Conservation (phyloP, 805 yeast genomes). For the Priceomyces haplophilus region DNA sequence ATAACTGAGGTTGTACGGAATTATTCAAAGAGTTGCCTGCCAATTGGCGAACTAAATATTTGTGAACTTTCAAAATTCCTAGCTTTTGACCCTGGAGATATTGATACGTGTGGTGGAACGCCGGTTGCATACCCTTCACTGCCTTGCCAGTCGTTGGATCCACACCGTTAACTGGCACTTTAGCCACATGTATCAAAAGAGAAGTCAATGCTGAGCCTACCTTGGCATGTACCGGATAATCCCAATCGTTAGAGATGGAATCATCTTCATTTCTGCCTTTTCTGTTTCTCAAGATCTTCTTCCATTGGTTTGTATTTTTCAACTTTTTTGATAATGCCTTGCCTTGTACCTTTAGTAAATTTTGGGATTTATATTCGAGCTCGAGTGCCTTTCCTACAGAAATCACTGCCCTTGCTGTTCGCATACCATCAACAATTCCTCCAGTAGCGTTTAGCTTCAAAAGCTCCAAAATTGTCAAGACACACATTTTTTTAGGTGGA, state of each 20-base stretch:
- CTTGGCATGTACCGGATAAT: conserved; percentile 44
- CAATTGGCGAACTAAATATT: conserved; percentile 59
- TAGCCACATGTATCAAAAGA: conserved; percentile 75
- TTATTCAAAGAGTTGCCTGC: conserved; percentile 64
- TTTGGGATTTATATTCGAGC: conserved; percentile 74
- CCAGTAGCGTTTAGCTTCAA: conserved; percentile 71
- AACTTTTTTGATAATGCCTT: conserved; percentile 40
- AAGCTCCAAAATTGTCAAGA: conserved; percentile 79
- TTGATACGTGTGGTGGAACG: conserved; percentile 85
- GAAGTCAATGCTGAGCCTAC: conserved; percentile 80
- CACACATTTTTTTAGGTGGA: conserved; percentile 76
- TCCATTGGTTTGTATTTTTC: conserved; percentile 48
- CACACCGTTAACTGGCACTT: conserved; percentile 69
- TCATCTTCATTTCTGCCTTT: conserved; percentile 11
- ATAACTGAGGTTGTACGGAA: conserved; percentile 75
- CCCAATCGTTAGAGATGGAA: conserved; percentile 22
- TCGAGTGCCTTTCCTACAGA: conserved; percentile 84
- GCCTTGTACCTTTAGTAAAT: conserved; percentile 55
- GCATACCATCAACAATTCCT: conserved; percentile 75
- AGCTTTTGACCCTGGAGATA: conserved; percentile 72
- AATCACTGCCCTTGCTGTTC: conserved; percentile 77
- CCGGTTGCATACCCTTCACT: conserved; percentile 79
- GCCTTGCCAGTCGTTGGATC: conserved; percentile 75
- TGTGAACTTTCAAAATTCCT: conserved; percentile 79
- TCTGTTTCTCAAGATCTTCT: conserved; percentile 37